phyloP scores from a whole-genome alignment of 2,329 filamentous ascomycete genomes.

The Hypoxylon sp. region DNA sequence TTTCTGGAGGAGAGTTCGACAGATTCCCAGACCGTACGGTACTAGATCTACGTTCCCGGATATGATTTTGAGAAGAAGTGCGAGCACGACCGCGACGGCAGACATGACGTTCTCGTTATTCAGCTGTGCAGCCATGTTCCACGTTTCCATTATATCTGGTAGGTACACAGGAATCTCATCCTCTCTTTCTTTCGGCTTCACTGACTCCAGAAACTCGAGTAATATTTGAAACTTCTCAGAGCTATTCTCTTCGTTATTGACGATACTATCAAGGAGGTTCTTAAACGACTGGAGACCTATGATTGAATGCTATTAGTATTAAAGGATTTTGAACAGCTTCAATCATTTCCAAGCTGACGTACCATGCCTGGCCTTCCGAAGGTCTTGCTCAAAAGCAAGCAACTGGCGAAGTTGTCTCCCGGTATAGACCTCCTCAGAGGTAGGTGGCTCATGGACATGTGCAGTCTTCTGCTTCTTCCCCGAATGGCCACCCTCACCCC shows the following conservation, averaged over 20 bases:
- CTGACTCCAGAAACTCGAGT: conserved; percentile 75
- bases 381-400: conserved; percentile 79
- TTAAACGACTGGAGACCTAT: conserved; percentile 80
- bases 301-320: conserved; percentile 9
- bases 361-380: conserved; percentile 77
- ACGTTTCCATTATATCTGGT: conserved; percentile 86
- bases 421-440: conserved; percentile 73
- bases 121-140: conserved; percentile 84
- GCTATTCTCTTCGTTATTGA: conserved; percentile 65
- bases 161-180: conserved; percentile 77
- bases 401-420: conserved; percentile 77
- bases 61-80: conserved; percentile 83
- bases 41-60: conserved; percentile 81
- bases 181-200: conserved; percentile 65
- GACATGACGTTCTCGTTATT: conserved; percentile 88
- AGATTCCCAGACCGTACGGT: conserved; percentile 81
- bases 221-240: conserved; percentile 72
- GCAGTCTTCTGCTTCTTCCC: conserved; percentile 70
- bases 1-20: conserved; percentile 84
- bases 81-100: conserved; percentile 83
- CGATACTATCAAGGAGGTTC: conserved; percentile 76
- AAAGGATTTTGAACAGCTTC: not conserved
- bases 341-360: conserved; percentile 45
- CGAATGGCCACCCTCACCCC: conserved; percentile 58
- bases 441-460: conserved; percentile 67